These are phyloP conservation scores for Hirsutella rhossiliensis DNA, from an alignment of 2,329 filamentous ascomycete species.

Conservation along the genomic window DNA sequence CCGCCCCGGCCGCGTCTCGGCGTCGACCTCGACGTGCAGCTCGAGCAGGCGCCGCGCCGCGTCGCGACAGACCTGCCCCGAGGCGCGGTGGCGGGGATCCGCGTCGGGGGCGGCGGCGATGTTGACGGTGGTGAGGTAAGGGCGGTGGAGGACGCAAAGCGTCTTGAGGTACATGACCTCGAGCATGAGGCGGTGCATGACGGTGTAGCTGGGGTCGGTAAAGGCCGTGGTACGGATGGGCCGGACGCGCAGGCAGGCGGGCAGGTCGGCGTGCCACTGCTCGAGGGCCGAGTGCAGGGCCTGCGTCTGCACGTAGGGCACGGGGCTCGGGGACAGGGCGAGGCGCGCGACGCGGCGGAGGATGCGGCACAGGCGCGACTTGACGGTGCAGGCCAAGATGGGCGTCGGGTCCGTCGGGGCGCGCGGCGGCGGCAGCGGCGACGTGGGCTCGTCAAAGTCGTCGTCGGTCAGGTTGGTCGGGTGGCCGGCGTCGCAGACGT, in stretches of 20 bases:
- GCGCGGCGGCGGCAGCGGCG: conserved; percentile 28
- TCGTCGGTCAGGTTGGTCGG: conserved; percentile 35
- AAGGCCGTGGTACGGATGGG: conserved; percentile 30
- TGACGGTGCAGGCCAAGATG: conserved; percentile 28
- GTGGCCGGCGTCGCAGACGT: conserved; percentile 31
- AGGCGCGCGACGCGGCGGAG: conserved; percentile 30
- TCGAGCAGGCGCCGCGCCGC: conserved; percentile 31
- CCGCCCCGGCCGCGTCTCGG: conserved; percentile 33
- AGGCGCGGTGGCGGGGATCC: conserved; percentile 18
- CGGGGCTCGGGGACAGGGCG: conserved; percentile 23
- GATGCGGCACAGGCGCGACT: conserved; percentile 29
- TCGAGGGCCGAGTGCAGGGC: conserved; percentile 28
- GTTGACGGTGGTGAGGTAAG: conserved; percentile 25
- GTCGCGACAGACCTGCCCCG: conserved; percentile 27
- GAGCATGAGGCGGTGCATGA: conserved; percentile 36
- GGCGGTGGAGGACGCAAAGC: conserved; percentile 37
- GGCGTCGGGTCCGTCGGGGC: conserved; percentile 30
- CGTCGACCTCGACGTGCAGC: conserved; percentile 34
- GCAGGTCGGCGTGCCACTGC: conserved; percentile 21
- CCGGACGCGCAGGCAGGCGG: conserved; percentile 25
- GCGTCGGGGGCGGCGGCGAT: conserved; percentile 10
- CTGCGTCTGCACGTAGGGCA: conserved; percentile 21
- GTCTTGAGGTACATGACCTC: conserved; percentile 36
- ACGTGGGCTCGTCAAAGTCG: conserved; percentile 36
- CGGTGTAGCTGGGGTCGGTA: conserved; percentile 29